A percentile compares a stretch with the other conserved stretches of the same genome.
Evolutionary conservation across 371 early-diverging fungal species (phyloP).

Genomic region (Circinella minor): DNA sequence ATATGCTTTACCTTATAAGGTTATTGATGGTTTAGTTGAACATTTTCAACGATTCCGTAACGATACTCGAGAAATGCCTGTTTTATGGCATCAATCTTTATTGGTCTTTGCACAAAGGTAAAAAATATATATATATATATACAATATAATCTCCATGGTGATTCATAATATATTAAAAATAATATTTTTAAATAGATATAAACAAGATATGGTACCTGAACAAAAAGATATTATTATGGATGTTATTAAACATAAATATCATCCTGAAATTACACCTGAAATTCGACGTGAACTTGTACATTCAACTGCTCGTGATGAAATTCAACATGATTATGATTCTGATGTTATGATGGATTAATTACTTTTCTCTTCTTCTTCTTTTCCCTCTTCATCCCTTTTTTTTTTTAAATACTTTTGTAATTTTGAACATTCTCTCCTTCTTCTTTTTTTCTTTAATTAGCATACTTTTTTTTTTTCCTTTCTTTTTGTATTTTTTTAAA

Average conservation of each 20-base stretch:
- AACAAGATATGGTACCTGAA: constrained; percentile 91
- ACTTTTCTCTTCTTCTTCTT: not conserved
- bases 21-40: constrained; percentile 92
- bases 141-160: too few relatives aligned
- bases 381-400: not conserved
- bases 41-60: constrained; percentile 92
- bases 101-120: constrained; percentile 92
- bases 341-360: constrained; percentile 29
- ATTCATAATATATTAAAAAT: too few relatives aligned
- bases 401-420: not conserved
- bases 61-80: constrained; percentile 87
- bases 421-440: too few relatives aligned
- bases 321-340: constrained; percentile 38
- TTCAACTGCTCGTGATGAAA: constrained; percentile 68
- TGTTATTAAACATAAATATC: constrained; percentile 78
- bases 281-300: constrained; percentile 85
- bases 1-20: constrained; percentile 97
- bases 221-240: constrained; percentile 92
- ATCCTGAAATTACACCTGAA: constrained; percentile 89
- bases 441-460: not conserved
- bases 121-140: not conserved
- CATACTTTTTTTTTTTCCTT: too few relatives aligned
- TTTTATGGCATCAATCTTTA: constrained; percentile 97
- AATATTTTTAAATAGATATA: constrained; percentile 72
- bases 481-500: too few relatives aligned